phyloP scores from a whole-genome alignment of 495 filamentous ascomycete species.

The Podospora didyma region DNA sequence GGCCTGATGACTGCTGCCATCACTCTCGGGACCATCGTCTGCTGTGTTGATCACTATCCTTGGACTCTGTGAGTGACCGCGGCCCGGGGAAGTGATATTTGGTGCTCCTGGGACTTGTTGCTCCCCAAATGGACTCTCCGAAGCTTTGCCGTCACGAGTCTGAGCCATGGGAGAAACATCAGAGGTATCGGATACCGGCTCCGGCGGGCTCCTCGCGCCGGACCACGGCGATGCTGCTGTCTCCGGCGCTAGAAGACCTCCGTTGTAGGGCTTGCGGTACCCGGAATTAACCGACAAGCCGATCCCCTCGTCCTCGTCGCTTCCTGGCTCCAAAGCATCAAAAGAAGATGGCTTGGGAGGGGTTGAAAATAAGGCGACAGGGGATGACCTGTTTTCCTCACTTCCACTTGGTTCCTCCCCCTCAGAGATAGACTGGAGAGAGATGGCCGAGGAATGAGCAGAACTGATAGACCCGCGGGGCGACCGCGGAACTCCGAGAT shows the following conservation, averaged over 20 bases:
- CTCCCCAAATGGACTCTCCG: neutral
- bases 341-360: constrained; percentile 14
- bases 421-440: constrained; percentile 29
- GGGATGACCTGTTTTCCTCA: neutral
- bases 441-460: constrained; percentile 14
- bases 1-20: neutral
- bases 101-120: neutral
- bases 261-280: constrained; percentile 1
- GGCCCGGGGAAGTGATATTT: neutral
- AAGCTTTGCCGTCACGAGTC: neutral
- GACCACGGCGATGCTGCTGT: constrained; percentile 2
- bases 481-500: constrained; percentile 13
- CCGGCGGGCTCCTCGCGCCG: neutral
- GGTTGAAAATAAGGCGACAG: constrained; percentile 15
- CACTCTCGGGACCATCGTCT: neutral
- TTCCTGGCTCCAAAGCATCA: constrained; percentile 4
- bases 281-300: constrained; percentile 16
- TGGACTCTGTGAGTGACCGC: constrained; percentile 2
- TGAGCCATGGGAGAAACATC: neutral
- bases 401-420: constrained; percentile 10
- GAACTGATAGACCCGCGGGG: constrained; percentile 21
- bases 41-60: constrained; percentile 11
- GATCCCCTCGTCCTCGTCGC: constrained; percentile 31
- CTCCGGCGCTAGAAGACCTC: neutral
- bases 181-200: neutral